A percentile compares a stretch with the other conserved stretches of the same genome.
These are phyloP conservation scores for Populus davidiana DNA, from an alignment of 345 rosid species.

Conservation along the genomic window DNA sequence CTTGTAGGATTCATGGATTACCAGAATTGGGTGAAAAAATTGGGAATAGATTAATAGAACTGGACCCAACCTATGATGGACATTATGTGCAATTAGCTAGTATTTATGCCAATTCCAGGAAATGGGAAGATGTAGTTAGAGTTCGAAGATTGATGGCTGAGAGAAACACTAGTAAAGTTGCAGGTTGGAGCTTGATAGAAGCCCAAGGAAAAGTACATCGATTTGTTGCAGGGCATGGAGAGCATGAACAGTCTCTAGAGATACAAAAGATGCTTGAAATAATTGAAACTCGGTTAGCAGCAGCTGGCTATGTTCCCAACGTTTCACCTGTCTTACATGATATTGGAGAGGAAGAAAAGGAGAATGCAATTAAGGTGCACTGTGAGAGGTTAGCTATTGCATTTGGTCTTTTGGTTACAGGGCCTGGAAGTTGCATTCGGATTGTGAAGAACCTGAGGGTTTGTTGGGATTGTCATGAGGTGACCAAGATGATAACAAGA, in stretches of 20 bases:
- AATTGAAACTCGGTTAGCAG: slow-evolving; percentile 21
- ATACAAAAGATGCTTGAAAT: slow-evolving; percentile 26
- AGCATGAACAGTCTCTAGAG: slow-evolving; percentile 14
- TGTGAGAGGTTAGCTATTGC: slow-evolving; percentile 38
- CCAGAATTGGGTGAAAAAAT: slow-evolving; percentile 23
- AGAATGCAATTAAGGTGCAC: slow-evolving; percentile 24
- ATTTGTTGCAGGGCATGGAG: slow-evolving; percentile 27
- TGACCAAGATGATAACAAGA: slow-evolving; percentile 23
- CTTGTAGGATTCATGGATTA: slow-evolving; percentile 31
- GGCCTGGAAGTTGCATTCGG: slow-evolving; percentile 17
- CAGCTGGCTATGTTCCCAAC: slow-evolving; percentile 28
- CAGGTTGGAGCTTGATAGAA: slow-evolving; percentile 39
- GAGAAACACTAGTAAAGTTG: slow-evolving; percentile 17
- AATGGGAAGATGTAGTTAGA: slow-evolving; percentile 26
- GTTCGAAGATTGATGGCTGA: slow-evolving; percentile 26
- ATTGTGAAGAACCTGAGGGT: slow-evolving; percentile 33
- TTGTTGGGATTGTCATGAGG: slow-evolving; percentile 30
- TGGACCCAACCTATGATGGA: slow-evolving; percentile 29
- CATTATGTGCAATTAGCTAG: slow-evolving; percentile 30
- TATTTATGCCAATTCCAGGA: slow-evolving; percentile 31
- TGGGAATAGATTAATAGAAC: slow-evolving; percentile 19
- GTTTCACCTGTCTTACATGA: slow-evolving; percentile 27
- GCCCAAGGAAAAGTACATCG: slow-evolving; percentile 20
- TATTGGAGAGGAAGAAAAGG: slow-evolving; percentile 34
- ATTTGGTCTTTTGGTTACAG: slow-evolving; percentile 24